Percentiles rank a stretch among this genome's conserved stretches.
Conservation (phyloP, 1,284 basidiomycete genomes). For the Fomitopsis pinicola region DNA sequence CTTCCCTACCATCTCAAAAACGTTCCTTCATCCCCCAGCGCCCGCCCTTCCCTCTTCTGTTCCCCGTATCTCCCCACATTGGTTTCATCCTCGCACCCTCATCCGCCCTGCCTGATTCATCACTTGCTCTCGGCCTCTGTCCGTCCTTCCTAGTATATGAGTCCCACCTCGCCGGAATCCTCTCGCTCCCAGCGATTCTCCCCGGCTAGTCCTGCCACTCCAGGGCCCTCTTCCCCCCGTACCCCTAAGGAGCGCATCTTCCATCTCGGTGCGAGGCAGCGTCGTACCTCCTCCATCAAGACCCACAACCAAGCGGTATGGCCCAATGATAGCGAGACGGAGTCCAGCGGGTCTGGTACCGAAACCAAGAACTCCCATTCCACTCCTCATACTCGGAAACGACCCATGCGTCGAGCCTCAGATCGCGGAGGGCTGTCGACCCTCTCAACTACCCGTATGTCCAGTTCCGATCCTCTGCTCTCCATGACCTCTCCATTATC, state of each 20-base stretch:
- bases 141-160: conserved; percentile 22
- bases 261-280: conserved; percentile 13
- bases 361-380: conserved; percentile 21
- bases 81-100: conserved; percentile 4
- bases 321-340: conserved; percentile 17
- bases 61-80: not conserved
- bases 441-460: conserved; percentile 22
- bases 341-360: conserved; percentile 22
- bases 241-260: conserved; percentile 15
- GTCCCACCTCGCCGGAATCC: conserved; percentile 21
- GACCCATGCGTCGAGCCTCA: conserved; percentile 20
- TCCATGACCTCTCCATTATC: conserved; percentile 24
- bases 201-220: conserved; percentile 15
- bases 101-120: conserved; percentile 6
- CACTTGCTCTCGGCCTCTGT: not conserved
- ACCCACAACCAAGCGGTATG: conserved; percentile 14
- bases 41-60: not conserved
- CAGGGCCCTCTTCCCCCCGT: conserved; percentile 17
- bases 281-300: conserved; percentile 24
- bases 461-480: conserved; percentile 21
- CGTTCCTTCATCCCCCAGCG: conserved; percentile 5
- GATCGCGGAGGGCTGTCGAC: conserved; percentile 23
- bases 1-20: not conserved
- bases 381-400: conserved; percentile 18
- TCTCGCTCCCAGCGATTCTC: conserved; percentile 22